These are phyloP conservation scores for Rosellinia necatrix DNA, from an alignment of 2,329 filamentous ascomycete species.

Conservation along the genomic window DNA sequence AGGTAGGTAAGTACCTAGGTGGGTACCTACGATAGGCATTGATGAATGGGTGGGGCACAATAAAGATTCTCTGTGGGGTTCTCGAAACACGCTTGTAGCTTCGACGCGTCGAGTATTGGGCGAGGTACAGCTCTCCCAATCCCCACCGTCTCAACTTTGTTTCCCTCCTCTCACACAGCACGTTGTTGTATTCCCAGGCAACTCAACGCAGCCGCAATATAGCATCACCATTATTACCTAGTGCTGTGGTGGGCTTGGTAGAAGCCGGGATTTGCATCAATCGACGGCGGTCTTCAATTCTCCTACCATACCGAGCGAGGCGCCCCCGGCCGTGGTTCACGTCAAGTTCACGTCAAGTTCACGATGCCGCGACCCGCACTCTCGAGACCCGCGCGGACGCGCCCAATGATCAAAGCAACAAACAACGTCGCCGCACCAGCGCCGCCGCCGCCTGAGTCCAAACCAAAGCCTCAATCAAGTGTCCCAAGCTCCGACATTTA, in stretches of 20 bases:
- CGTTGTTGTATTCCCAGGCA: slow-evolving; percentile 9
- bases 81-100: slow-evolving; percentile 29
- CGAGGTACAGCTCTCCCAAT: not conserved
- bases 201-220: slow-evolving; percentile 6
- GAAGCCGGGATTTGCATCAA: not conserved
- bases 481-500: slow-evolving; percentile 38
- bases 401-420: slow-evolving; percentile 32
- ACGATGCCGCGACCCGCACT: slow-evolving; percentile 39
- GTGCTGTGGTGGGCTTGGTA: not conserved
- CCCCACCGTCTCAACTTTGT: slow-evolving; percentile 22
- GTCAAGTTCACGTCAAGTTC: no score
- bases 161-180: slow-evolving; percentile 4
- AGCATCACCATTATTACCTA: not conserved
- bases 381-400: slow-evolving; percentile 36
- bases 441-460: slow-evolving; percentile 14
- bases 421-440: slow-evolving; percentile 15
- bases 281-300: not conserved
- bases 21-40: no score
- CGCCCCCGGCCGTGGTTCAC: no score
- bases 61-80: not conserved
- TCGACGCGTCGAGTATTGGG: slow-evolving; percentile 31
- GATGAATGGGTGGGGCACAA: slow-evolving; percentile 14
- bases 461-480: not conserved
- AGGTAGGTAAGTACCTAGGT: not conserved
- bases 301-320: not conserved